Evolutionary conservation across 257 asterid species (phyloP).

Genomic region (Solanum piurae): DNA sequence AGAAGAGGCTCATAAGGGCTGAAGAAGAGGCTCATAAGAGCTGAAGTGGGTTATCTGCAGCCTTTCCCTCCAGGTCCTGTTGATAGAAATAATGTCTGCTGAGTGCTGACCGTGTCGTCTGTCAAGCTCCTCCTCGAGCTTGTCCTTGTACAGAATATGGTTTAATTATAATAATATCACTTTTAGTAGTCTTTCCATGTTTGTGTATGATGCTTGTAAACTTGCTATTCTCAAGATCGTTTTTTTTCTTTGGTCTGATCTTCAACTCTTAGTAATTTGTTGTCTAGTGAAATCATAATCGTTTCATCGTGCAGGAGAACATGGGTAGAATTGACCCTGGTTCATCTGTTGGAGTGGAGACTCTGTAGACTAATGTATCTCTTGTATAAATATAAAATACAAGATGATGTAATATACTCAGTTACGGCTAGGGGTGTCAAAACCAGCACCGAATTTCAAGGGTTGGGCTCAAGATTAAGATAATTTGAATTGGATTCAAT

Average conservation of each 20-base stretch:
- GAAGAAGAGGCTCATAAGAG: slow-evolving; percentile 12
- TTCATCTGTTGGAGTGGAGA: no score
- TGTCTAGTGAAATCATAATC: neutral
- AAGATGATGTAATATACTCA: neutral
- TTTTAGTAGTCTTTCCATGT: neutral
- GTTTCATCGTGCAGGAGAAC: no score
- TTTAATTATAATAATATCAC: neutral
- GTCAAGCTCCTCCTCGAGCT: neutral
- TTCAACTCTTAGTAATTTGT: neutral
- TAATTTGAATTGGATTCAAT: no score
- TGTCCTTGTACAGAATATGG: neutral
- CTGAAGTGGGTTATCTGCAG: slow-evolving; percentile 3
- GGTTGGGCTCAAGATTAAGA: no score
- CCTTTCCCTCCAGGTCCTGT: neutral
- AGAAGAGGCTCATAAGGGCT: slow-evolving; percentile 9
- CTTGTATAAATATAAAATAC: neutral
- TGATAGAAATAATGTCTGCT: slow-evolving; percentile 7
- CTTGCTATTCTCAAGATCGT: neutral
- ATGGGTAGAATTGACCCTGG: no score
- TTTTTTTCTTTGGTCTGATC: neutral
- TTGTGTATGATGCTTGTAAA: neutral
- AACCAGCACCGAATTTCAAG: no score
- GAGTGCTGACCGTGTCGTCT: neutral
- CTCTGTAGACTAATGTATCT: neutral
- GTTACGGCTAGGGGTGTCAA: no score